Base-by-base conservation (phyloP, 768 basidiomycete genomes). In the Neoboletus brunneissimus region DNA sequence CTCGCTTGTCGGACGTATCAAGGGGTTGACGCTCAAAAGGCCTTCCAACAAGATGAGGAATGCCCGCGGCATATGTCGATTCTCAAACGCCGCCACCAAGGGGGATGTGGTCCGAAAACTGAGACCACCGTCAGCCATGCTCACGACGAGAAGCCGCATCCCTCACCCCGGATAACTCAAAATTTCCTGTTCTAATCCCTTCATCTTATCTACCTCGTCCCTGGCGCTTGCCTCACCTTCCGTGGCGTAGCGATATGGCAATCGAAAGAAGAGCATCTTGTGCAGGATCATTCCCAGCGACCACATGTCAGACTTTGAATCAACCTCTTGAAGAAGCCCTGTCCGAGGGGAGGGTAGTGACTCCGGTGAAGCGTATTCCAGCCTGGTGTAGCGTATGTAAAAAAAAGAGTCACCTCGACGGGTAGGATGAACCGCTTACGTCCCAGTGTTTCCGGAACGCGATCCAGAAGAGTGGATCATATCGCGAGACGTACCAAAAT, bases 301-400 rank as follows among this genome's bases (percentile, higher is more conserved):
- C 95, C 96, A 98, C 86, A 97, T 94, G 67, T 98, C 95, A 5
- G 90, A 83, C 66, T 94, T 94, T 0, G 92, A 91, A 64, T 91
- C 88, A 3, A 92, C 79, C 45, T 89, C 86, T 9, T 76, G 78
- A 9, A 90, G 82, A 22, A 79, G 71, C 0, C 91, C 90, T 0
- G 84, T 87, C 7, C 76, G 72, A 15, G 82, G 84, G 0, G 84
- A 82, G 3, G 86, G 84, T 1, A 98, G 77, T 0, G 91, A 89
- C 69, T 98, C 96, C 0, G 95, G 96, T 0, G 93, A 86, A 15
- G 89, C 83, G 64, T 90, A 95, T 75, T 96, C 94, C 50, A 97
- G 77, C 0, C 89, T 91, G 50, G 31, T 20, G 15, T 5, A 41
- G 16, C 22, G 16, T 3, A 20, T 27, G 23, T 57, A 7, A 61